A percentile compares a stretch with the other conserved stretches of the same genome.
phyloP scores from a whole-genome alignment of 768 basidiomycete species.

The Boletellus ananas region DNA sequence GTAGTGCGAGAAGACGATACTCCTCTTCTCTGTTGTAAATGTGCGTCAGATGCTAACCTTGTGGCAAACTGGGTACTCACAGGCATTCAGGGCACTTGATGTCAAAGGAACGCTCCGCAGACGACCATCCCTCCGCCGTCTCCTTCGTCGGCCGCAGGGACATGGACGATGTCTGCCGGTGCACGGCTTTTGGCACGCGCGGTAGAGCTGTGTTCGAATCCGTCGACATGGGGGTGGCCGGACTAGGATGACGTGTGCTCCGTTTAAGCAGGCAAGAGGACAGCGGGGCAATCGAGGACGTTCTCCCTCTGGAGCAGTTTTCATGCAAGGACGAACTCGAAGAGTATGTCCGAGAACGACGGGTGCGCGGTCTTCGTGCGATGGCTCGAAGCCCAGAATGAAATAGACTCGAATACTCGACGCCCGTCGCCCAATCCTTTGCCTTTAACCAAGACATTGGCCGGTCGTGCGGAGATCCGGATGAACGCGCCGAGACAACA shows the following conservation, averaged over 20 bases:
- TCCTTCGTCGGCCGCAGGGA: conserved; percentile 13
- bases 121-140: conserved; percentile 2
- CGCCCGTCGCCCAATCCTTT: conserved; percentile 27
- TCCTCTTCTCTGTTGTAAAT: conserved; percentile 8
- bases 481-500: neutral
- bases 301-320: neutral
- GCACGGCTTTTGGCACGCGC: neutral
- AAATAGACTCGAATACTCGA: conserved; percentile 35
- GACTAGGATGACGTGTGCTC: neutral
- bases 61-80: conserved; percentile 13
- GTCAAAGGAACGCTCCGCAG: conserved; percentile 3
- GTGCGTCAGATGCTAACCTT: neutral
- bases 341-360: conserved; percentile 6
- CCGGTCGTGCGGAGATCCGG: neutral
- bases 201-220: conserved; percentile 3
- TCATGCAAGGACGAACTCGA: conserved; percentile 4
- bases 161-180: conserved; percentile 15
- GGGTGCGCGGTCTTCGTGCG: conserved; percentile 12
- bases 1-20: neutral
- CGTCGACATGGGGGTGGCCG: neutral
- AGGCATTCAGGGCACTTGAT: neutral
- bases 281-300: neutral
- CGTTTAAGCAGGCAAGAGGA: conserved; percentile 10
- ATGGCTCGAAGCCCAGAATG: conserved; percentile 34
- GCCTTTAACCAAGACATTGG: conserved; percentile 31